These are phyloP conservation scores for Austropuccinia psidii DNA, from an alignment of 1,284 basidiomycete genomes.

Conservation along the genomic window DNA sequence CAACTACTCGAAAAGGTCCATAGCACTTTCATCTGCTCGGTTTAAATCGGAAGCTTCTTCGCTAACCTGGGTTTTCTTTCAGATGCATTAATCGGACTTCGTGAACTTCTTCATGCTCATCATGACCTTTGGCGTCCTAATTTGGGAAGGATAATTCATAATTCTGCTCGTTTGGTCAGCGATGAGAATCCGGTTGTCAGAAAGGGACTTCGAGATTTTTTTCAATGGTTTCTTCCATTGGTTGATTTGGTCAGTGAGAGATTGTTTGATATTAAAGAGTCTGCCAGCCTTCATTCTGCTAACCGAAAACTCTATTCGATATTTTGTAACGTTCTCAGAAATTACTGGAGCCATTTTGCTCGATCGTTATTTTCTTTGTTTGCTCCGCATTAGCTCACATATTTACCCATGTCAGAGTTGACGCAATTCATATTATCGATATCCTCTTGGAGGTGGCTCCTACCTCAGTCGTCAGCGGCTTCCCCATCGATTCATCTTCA, in stretches of 20 bases:
- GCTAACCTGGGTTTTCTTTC: neutral
- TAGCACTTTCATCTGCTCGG: neutral
- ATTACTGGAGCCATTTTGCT: slow-evolving; percentile 62
- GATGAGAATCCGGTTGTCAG: slow-evolving; percentile 50
- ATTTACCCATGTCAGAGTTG: slow-evolving; percentile 84
- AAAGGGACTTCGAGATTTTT: slow-evolving; percentile 2
- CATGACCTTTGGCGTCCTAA: slow-evolving; percentile 56
- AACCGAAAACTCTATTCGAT: neutral
- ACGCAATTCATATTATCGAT: slow-evolving; percentile 74
- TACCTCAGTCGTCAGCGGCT: slow-evolving; percentile 60
- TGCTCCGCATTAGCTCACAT: slow-evolving; percentile 90
- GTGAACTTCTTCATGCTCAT: slow-evolving; percentile 67
- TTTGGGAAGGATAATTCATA: slow-evolving; percentile 60
- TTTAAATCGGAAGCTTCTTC: neutral
- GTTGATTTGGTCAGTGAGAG: neutral
- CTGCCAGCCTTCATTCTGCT: neutral
- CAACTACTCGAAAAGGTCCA: slow-evolving; percentile 63
- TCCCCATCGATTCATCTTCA: slow-evolving; percentile 50
- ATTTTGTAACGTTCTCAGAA: slow-evolving; percentile 50
- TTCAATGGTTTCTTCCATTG: slow-evolving; percentile 26
- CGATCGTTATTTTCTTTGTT: slow-evolving; percentile 69
- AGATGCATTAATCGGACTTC: slow-evolving; percentile 75
- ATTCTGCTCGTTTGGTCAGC: slow-evolving; percentile 62
- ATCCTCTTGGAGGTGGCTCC: slow-evolving; percentile 69
- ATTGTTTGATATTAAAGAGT: neutral